phyloP scores from a whole-genome alignment of 2,329 filamentous ascomycete genomes.

The Myriangium duriaei region DNA sequence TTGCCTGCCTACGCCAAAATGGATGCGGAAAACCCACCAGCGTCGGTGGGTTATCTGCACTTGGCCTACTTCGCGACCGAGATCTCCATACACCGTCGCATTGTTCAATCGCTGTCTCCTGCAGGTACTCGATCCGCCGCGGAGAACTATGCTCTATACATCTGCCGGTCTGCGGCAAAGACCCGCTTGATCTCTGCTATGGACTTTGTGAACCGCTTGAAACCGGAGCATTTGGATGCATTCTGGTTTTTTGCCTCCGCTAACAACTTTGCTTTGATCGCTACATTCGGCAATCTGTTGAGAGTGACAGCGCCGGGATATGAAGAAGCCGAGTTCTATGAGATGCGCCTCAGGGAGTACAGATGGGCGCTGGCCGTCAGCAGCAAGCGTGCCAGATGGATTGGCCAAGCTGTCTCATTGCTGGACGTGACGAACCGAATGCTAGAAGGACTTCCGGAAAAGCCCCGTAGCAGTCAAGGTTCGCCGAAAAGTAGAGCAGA shows the following conservation, averaged over 20 bases:
- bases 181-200: conserved; percentile 89
- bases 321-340: conserved; percentile 90
- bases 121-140: conserved; percentile 27
- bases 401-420: conserved; percentile 33
- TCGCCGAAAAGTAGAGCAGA: conserved; percentile 7
- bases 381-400: conserved; percentile 51
- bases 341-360: conserved; percentile 73
- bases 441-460: conserved; percentile 33
- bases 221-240: conserved; percentile 69
- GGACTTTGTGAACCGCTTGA: conserved; percentile 92
- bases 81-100: conserved; percentile 83
- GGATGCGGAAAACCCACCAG: conserved; percentile 37
- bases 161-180: conserved; percentile 87
- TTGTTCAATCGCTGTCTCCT: conserved; percentile 63
- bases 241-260: conserved; percentile 90
- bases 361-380: conserved; percentile 87
- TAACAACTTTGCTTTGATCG: conserved; percentile 87
- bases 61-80: conserved; percentile 88
- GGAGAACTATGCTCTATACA: conserved; percentile 76
- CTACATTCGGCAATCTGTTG: conserved; percentile 80
- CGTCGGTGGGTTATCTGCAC: conserved; percentile 52
- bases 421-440: conserved; percentile 32
- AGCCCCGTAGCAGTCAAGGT: conserved; percentile 20
- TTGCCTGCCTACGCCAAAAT: conserved; percentile 54
- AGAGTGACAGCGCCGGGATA: conserved; percentile 78